phyloP scores from a whole-genome alignment of 1,139 yeast species.

The Taphrina deformans region DNA sequence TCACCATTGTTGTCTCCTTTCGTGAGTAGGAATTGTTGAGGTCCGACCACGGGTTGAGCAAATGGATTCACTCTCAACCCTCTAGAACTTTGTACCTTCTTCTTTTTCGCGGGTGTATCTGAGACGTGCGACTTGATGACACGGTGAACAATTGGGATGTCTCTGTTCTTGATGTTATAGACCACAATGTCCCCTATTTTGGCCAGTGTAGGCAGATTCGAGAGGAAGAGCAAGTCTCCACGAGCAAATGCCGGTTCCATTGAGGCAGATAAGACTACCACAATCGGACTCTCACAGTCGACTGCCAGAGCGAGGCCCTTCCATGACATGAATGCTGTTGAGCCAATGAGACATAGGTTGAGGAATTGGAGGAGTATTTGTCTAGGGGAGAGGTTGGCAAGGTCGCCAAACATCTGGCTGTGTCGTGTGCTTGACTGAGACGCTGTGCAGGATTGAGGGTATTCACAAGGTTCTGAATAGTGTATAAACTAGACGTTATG shows the following conservation, averaged over 20 bases:
- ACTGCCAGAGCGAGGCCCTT: conserved; percentile 75
- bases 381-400: conserved; percentile 25
- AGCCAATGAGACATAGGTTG: conserved; percentile 33
- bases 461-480: too few relatives aligned
- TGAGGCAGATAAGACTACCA: conserved; percentile 94
- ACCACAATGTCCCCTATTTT: conserved; percentile 95
- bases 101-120: conserved; percentile 35
- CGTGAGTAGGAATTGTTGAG: conserved; percentile 58
- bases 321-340: conserved; percentile 93
- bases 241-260: conserved; percentile 99
- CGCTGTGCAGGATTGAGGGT: too few relatives aligned
- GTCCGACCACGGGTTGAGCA: conserved; percentile 39
- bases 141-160: conserved; percentile 93
- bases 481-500: too few relatives aligned
- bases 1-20: conserved; percentile 96
- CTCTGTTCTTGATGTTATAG: conserved; percentile 77
- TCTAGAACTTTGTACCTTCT: background rate
- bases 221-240: conserved; percentile 87
- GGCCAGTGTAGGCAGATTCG: conserved; percentile 73
- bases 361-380: conserved; percentile 32
- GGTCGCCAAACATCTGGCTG: conserved; percentile 27
- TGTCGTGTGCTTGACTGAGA: too few relatives aligned
- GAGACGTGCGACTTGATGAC: conserved; percentile 74
- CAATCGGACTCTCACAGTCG: conserved; percentile 88
- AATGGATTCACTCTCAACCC: conserved; percentile 23